Percentiles rank a stretch among this genome's conserved stretches.
These are phyloP conservation scores for Anaeramoeba flamelloides DNA, from an alignment of 78 protist species.

Conservation along the genomic window DNA sequence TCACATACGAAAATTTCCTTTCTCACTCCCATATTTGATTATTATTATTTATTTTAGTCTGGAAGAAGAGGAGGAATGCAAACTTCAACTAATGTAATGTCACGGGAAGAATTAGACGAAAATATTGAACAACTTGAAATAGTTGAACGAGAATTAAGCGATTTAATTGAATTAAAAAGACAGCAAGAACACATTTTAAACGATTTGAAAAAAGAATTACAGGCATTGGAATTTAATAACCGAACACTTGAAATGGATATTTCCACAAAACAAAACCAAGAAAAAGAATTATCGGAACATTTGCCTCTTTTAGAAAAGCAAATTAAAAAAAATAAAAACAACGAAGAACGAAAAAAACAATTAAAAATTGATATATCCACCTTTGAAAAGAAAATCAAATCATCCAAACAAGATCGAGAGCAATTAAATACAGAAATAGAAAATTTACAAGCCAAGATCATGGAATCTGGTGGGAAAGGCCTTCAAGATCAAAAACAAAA, in stretches of 20 bases:
- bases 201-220: background rate
- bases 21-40: too few relatives aligned
- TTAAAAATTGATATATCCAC: background rate
- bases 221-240: background rate
- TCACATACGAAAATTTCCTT: too few relatives aligned
- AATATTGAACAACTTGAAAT: background rate
- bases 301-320: background rate
- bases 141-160: background rate
- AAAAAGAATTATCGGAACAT: background rate
- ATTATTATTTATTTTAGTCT: too few relatives aligned
- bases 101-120: background rate
- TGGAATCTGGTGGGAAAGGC: background rate
- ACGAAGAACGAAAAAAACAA: background rate
- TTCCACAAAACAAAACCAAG: background rate
- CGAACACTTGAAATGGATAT: background rate
- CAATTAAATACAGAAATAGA: background rate
- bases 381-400: background rate
- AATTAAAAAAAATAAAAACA: background rate
- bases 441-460: background rate
- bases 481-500: background rate
- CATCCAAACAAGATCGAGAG: background rate
- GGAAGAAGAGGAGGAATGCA: too few relatives aligned
- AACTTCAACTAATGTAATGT: too few relatives aligned
- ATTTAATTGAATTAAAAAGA: too few relatives aligned
- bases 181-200: background rate